Conservation (phyloP, 2,329 filamentous ascomycete genomes). For the Xylaria sp. region DNA sequence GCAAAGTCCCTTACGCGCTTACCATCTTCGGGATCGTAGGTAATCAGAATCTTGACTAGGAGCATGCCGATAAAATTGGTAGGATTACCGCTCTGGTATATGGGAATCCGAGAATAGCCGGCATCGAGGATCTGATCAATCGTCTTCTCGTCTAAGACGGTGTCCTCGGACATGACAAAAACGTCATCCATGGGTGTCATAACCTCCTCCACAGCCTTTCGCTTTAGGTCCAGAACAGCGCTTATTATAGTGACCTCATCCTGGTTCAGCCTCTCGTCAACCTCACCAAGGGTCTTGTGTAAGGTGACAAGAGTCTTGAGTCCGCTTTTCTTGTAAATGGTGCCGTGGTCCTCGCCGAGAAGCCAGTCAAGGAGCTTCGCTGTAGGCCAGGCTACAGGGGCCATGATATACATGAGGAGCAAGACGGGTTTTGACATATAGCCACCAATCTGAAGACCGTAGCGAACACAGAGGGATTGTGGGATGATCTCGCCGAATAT, state of each 20-base stretch:
- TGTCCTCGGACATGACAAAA: conserved; percentile 96
- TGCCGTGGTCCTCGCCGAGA: conserved; percentile 94
- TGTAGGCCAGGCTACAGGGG: conserved; percentile 91
- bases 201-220: conserved; percentile 92
- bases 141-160: conserved; percentile 88
- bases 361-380: conserved; percentile 95
- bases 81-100: conserved; percentile 84
- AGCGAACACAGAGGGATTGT: conserved; percentile 95
- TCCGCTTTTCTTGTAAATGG: conserved; percentile 97
- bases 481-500: conserved; percentile 98
- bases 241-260: conserved; percentile 99
- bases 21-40: conserved; percentile 94
- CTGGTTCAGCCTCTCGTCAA: conserved; percentile 89
- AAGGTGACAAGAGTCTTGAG: conserved; percentile 95
- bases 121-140: conserved; percentile 95
- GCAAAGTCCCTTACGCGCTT: conserved; percentile 90
- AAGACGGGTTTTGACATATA: conserved; percentile 92
- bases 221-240: conserved; percentile 94
- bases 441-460: conserved; percentile 92
- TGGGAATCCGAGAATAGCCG: conserved; percentile 95
- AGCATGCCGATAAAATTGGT: conserved; percentile 97
- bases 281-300: conserved; percentile 89
- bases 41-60: conserved; percentile 97
- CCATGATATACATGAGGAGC: conserved; percentile 89
- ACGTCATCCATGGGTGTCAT: conserved; percentile 99